A percentile compares a stretch with the other conserved stretches of the same genome.
Conservation (phyloP, 2,329 filamentous ascomycete genomes). For the Sarocladiaceae sp. region DNA sequence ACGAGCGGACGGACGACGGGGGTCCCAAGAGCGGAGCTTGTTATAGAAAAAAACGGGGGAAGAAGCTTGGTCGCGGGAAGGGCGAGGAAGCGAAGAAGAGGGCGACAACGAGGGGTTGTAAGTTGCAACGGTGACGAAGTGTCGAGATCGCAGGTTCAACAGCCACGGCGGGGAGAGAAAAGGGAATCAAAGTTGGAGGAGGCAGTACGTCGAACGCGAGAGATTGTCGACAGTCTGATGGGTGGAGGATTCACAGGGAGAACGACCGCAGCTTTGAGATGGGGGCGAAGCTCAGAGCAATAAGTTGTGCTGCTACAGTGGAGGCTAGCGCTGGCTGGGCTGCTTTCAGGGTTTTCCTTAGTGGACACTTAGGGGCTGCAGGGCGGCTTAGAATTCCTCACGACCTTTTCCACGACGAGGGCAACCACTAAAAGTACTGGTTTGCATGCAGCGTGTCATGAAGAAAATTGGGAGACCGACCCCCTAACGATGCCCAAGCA, state of each 20-base stretch:
- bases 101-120: not conserved
- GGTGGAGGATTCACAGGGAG: not conserved
- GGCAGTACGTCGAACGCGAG: not conserved
- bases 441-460: no score
- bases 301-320: not conserved
- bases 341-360: not conserved
- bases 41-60: slow-evolving; percentile 13
- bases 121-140: slow-evolving; percentile 2
- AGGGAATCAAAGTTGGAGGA: not conserved
- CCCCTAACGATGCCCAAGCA: no score
- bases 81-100: slow-evolving; percentile 8
- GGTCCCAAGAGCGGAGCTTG: slow-evolving; percentile 6
- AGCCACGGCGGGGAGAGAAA: slow-evolving; percentile 6
- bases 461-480: no score
- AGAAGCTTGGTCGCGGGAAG: not conserved
- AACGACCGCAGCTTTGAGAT: not conserved
- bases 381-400: not conserved
- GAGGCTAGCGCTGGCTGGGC: not conserved
- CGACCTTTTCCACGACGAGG: not conserved
- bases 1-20: slow-evolving; percentile 32
- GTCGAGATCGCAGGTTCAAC: slow-evolving; percentile 4
- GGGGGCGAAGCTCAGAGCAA: not conserved
- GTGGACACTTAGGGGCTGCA: no score
- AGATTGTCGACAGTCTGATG: not conserved
- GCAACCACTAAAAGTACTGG: no score